Base-by-base conservation (phyloP, 169 alveolate species). In the Eimeria zaria region DNA sequence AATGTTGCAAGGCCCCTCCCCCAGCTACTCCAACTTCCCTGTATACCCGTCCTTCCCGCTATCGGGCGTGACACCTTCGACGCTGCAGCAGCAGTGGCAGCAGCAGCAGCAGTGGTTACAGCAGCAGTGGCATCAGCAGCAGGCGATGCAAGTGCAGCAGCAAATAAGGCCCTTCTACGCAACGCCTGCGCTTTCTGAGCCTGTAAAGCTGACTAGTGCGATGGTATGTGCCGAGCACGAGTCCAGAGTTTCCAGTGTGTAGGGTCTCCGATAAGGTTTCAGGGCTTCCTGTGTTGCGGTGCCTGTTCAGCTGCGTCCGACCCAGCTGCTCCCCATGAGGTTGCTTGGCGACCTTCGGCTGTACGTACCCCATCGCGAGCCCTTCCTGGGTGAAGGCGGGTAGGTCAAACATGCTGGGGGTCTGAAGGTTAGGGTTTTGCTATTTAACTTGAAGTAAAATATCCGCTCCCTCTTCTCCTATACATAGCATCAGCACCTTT, bases 301-400 rank as follows among this genome's bases (percentile, higher is more conserved):
- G 24, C n/a, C 74, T 51, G 73, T 83, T 48, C 91, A 83, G 91
- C 74, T 83, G 73, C 91, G 91, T 53, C 91, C 91, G 18, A 83
- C 91, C 51, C 91, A 83, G 71, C 74, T 83, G 91, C 74, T 83
- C 33, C 91, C 91, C 33, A 83, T 83, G 91, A n/a, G 91, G 74
- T 74, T 83, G 73, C 24, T 83, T 14, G 91, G 91, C 16, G 91
- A 83, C 71, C 91, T 83, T 33, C 91, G 91, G 91, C 71, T 83
- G 58, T 83, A 83, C 33, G 91, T 83, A 30, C 91, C 91, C 20
- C 91, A 83, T 41, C 91, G 91, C 51, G 91, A 83, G 53, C 91
- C 91, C 91, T 83, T 83, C 22, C 51, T 83, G 24, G 91, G 91
- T 36, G 91, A 83, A 83, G 91, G 91, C 44, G 91, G 91, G 91